Base-by-base conservation (phyloP, 208 protist genomes). In the Acanthamoeba quina region DNA sequence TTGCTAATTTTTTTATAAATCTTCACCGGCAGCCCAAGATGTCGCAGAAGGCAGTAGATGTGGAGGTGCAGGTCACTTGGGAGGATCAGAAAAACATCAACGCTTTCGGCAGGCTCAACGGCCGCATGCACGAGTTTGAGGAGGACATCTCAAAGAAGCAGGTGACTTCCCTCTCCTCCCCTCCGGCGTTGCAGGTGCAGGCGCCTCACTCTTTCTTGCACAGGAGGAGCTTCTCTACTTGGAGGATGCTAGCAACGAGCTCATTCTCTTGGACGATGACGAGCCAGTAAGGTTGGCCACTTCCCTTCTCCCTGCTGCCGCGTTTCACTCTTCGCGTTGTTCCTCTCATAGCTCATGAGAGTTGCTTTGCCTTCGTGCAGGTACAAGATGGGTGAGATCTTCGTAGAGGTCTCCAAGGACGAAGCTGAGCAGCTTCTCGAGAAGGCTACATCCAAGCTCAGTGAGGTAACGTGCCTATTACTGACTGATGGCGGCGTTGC, bases 31-130 rank as follows among this genome's bases (percentile, higher is more conserved):
- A 21, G 24, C n/a, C 24, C 1, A 31, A 78, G 70, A 78, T 78
- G 70, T 17, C 70, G 15, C 70, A 86, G 9, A 86, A 86, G 78
- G 24, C 41, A 24, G 78, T 86, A 19, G 85, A 72, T 90, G 85
- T 74, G 60, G 92, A 94, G 76, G 78, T 91, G 78, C 54, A 94
- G n/a, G 92, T 94, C 5, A 94, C 92, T 26, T 80, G 66, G 92
- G 92, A 88, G 52, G 92, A 94, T 21, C 92, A 94, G 47, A 58
- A 86, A 29, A 78, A 58, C 47, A 94, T 94, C 41, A 94, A 94
- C 44, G 34, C 92, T 6, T 94, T 94, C 92, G 92, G 92, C 49
- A 4, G 92, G 52, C 49, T 94, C 5, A 94, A 86, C 54, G 52
- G 47, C 13, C 66, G 86, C 31, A 72, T 94, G 52, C 92, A 94